Percentiles rank a stretch among this genome's conserved stretches.
These are phyloP conservation scores for Angophora floribunda DNA, from an alignment of 345 rosid species.

Conservation along the genomic window DNA sequence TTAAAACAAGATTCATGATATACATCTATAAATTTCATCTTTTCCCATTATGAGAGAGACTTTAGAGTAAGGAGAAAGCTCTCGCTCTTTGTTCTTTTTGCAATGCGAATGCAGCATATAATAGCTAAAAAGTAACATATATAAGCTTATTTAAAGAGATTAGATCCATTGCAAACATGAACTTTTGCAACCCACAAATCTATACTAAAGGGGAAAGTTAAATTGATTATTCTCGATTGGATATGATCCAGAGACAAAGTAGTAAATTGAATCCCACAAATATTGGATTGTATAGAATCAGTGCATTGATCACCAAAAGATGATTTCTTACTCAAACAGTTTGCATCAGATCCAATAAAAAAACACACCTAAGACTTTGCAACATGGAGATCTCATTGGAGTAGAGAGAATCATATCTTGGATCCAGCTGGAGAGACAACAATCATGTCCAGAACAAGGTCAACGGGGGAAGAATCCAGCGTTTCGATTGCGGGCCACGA, in stretches of 20 bases:
- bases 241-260: not conserved
- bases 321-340: not conserved
- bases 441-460: not conserved
- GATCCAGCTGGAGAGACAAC: not conserved
- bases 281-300: not conserved
- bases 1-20: too few species aligned
- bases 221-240: not conserved
- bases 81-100: not conserved
- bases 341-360: not conserved
- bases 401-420: not conserved
- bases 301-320: not conserved
- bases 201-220: not conserved
- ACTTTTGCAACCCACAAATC: not conserved
- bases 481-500: not conserved
- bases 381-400: not conserved
- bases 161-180: not conserved
- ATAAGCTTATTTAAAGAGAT: not conserved
- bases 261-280: not conserved
- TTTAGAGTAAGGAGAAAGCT: not conserved
- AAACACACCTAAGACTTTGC: not conserved
- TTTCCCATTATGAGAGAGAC: not conserved
- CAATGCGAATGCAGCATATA: not conserved
- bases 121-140: not conserved
- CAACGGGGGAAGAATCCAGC: not conserved
- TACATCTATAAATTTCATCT: too few species aligned